These are phyloP conservation scores for Oryza meridionalis DNA, from an alignment of 176 grass and related monocot species.

Conservation along the genomic window DNA sequence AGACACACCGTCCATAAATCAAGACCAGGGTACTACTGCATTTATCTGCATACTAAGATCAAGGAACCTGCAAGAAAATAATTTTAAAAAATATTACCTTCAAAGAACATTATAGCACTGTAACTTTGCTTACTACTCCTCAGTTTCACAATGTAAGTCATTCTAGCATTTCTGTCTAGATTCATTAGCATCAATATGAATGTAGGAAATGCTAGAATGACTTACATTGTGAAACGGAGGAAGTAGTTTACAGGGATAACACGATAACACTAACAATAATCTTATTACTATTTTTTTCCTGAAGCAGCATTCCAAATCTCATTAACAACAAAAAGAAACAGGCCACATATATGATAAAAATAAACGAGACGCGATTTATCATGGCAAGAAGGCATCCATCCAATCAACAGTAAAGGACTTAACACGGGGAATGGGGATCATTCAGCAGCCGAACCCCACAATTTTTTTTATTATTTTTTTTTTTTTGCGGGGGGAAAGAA, in stretches of 20 bases:
- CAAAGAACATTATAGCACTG: neutral
- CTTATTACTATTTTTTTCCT: neutral
- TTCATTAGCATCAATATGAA: too few relatives aligned
- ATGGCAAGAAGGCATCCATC: too few relatives aligned
- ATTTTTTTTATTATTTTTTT: too few relatives aligned
- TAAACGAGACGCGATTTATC: neutral
- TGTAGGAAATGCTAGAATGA: too few relatives aligned
- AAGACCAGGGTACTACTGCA: neutral
- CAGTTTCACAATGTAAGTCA: too few relatives aligned
- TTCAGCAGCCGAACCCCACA: neutral
- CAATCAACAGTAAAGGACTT: neutral
- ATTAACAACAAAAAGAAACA: neutral
- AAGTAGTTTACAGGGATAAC: neutral
- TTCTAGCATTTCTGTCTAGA: too few relatives aligned
- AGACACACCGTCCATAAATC: neutral
- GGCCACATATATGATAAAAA: neutral
- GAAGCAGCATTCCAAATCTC: neutral
- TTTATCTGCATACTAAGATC: neutral
- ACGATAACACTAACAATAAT: neutral
- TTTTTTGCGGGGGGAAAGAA: too few relatives aligned
- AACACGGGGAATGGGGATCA: neutral
- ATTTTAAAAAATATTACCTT: neutral
- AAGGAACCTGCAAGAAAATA: neutral
- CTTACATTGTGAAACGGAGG: too few relatives aligned
- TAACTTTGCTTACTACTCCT: neutral